These are phyloP conservation scores for Lupinus albus DNA, from an alignment of 306 rosid species.

Conservation along the genomic window DNA sequence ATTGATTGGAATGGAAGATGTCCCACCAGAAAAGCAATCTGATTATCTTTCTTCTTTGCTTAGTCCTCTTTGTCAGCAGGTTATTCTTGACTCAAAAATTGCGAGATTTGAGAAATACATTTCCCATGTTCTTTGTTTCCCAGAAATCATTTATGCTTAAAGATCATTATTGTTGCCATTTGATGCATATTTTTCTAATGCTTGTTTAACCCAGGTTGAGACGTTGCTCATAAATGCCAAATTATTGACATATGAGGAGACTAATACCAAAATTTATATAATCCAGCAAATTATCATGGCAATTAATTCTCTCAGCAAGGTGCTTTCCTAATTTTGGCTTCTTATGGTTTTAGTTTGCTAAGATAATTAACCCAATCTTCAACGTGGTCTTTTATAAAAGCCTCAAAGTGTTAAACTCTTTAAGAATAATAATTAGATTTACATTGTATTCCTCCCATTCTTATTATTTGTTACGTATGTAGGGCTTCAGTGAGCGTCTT, in stretches of 20 bases:
- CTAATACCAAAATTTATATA: constrained; percentile 62
- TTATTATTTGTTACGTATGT: constrained; percentile 39
- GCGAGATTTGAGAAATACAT: constrained; percentile 28
- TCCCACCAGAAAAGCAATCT: constrained; percentile 74
- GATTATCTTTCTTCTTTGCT: constrained; percentile 93
- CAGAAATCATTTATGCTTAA: neutral
- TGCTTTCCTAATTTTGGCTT: constrained; percentile 40
- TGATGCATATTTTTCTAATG: constrained; percentile 24
- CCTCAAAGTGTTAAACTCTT: constrained; percentile 1
- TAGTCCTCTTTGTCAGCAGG: constrained; percentile 93
- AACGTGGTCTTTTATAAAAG: constrained; percentile 6
- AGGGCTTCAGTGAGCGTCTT: constrained; percentile 98
- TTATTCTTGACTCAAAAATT: constrained; percentile 40
- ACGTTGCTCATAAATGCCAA: constrained; percentile 66
- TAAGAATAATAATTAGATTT: neutral
- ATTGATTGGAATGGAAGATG: constrained; percentile 94
- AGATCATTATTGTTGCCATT: constrained; percentile 25
- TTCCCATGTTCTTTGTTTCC: neutral
- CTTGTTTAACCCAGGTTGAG: constrained; percentile 66
- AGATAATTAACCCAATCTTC: neutral
- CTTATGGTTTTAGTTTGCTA: constrained; percentile 7
- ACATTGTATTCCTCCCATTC: neutral
- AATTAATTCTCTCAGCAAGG: constrained; percentile 97
- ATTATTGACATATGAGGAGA: constrained; percentile 65
- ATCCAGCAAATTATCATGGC: constrained; percentile 91